phyloP scores from a whole-genome alignment of 2,329 filamentous ascomycete species.

The Fusarium cyanostomum region DNA sequence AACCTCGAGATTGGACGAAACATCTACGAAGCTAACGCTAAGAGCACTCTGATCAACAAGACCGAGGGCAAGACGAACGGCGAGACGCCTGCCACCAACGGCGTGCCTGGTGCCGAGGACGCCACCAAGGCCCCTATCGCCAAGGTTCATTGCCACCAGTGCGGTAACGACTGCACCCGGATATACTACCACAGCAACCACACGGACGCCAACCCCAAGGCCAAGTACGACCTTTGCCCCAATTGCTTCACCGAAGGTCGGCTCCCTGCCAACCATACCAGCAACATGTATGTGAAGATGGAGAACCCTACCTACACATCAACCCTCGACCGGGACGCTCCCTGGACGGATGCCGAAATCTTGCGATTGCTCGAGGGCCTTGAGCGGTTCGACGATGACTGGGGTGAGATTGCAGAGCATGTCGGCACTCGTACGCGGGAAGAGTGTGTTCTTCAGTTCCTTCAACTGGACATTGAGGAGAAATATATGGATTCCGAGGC shows the following conservation, averaged over 20 bases:
- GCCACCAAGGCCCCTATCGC: constrained; percentile 71
- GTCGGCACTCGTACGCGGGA: constrained; percentile 92
- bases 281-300: constrained; percentile 85
- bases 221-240: constrained; percentile 89
- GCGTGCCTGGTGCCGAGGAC: constrained; percentile 66
- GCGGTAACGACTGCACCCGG: constrained; percentile 85
- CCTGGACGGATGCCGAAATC: constrained; percentile 91
- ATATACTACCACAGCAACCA: constrained; percentile 69
- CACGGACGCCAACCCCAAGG: constrained; percentile 67
- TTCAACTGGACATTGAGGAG: constrained; percentile 96
- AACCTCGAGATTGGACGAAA: constrained; percentile 95
- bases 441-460: constrained; percentile 95
- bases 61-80: constrained; percentile 78
- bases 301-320: constrained; percentile 87
- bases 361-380: constrained; percentile 90
- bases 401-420: constrained; percentile 91
- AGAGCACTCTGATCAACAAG: constrained; percentile 76
- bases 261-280: constrained; percentile 80
- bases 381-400: constrained; percentile 94
- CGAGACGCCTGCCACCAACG: constrained; percentile 74
- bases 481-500: constrained; percentile 87
- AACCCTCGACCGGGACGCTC: constrained; percentile 82
- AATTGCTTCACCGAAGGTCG: constrained; percentile 88
- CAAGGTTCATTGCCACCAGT: constrained; percentile 87
- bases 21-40: constrained; percentile 92